Percentiles rank a stretch among this genome's conserved stretches.
Evolutionary conservation across 1,284 basidiomycete species (phyloP).

Genomic region (Cystobasidiaceae sp.): DNA sequence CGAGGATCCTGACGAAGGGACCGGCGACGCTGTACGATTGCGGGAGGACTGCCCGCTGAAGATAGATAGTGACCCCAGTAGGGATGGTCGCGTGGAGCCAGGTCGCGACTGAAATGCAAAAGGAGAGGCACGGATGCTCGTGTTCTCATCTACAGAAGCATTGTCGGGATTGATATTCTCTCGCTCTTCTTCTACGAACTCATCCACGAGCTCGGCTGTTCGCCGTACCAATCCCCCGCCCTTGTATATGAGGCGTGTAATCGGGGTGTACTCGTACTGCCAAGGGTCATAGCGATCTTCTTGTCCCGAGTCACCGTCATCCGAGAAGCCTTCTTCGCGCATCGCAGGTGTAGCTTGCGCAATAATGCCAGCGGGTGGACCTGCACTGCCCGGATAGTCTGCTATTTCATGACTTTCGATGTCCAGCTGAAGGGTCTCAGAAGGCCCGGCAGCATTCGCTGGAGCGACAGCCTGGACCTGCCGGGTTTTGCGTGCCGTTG

Average conservation of each 20-base stretch:
- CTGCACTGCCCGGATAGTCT: too few species aligned
- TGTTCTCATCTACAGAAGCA: not conserved
- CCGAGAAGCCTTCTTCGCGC: not conserved
- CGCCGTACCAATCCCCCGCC: too few species aligned
- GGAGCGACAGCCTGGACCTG: too few species aligned
- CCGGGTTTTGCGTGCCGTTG: too few species aligned
- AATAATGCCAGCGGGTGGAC: not conserved
- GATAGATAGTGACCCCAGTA: not conserved
- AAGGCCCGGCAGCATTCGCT: too few species aligned
- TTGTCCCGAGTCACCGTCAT: constrained; percentile 27
- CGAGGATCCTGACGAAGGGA: constrained; percentile 30
- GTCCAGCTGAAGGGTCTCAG: too few species aligned
- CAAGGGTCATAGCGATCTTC: constrained; percentile 42
- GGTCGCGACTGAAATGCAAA: constrained; percentile 1
- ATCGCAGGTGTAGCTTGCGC: not conserved
- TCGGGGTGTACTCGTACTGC: constrained; percentile 43
- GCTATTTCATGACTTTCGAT: too few species aligned
- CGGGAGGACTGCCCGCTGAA: not conserved
- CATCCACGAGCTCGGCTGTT: too few species aligned
- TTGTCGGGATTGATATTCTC: not conserved
- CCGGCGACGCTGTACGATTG: constrained; percentile 13
- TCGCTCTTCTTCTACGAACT: constrained; percentile 8
- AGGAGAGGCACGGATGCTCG: constrained; percentile 5
- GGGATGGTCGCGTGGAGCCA: constrained; percentile 4
- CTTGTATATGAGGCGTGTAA: constrained; percentile 31